Conservation (phyloP, 1,284 basidiomycete genomes). For the Chalciporus sp. region DNA sequence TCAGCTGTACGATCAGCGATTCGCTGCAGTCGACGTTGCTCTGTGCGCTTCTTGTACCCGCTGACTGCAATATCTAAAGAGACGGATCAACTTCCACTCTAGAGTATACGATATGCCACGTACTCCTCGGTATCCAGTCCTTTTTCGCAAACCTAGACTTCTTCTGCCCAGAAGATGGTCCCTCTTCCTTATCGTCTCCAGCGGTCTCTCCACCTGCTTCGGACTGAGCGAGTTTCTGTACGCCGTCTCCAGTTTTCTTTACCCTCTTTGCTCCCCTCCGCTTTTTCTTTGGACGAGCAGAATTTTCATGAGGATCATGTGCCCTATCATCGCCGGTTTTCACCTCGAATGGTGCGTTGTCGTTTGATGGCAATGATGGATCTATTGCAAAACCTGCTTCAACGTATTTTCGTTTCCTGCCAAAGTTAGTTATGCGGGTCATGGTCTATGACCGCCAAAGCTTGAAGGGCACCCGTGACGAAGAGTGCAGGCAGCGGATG, state of each 20-base stretch:
- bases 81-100: conserved; percentile 7
- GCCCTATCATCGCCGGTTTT: background rate
- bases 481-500: too few relatives aligned
- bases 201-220: background rate
- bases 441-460: conserved; percentile 37
- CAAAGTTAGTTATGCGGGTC: conserved; percentile 75
- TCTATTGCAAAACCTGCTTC: conserved; percentile 54
- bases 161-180: background rate
- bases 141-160: conserved; percentile 7
- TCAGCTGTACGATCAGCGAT: conserved; percentile 58
- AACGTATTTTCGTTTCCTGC: conserved; percentile 70
- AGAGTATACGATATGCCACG: conserved; percentile 1
- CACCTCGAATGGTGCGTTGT: conserved; percentile 3
- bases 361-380: conserved; percentile 5
- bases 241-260: conserved; percentile 26
- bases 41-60: conserved; percentile 47
- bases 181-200: background rate
- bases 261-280: conserved; percentile 40
- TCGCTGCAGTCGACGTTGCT: conserved; percentile 68
- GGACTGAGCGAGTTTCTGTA: conserved; percentile 5
- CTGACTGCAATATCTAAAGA: conserved; percentile 21
- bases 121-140: conserved; percentile 15
- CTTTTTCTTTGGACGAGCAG: conserved; percentile 44
- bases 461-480: background rate
- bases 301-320: conserved; percentile 13